These are phyloP conservation scores for Zasmidium citrigriseum DNA, from an alignment of 2,329 filamentous ascomycete genomes.

Conservation along the genomic window DNA sequence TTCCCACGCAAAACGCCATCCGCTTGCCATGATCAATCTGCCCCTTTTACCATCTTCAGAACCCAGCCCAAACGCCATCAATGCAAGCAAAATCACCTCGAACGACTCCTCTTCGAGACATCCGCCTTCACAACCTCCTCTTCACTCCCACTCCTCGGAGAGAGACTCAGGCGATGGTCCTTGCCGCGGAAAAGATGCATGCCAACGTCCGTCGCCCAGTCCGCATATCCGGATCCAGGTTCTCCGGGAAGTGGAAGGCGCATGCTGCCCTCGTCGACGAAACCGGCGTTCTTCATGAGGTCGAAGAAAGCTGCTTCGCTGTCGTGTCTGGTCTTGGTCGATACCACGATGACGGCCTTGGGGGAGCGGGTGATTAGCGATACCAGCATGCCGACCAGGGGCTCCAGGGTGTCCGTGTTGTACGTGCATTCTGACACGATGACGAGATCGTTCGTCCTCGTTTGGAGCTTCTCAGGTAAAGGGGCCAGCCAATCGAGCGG, in stretches of 20 bases:
- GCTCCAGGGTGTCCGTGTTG: constrained; percentile 66
- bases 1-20: too few species aligned
- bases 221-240: constrained; percentile 38
- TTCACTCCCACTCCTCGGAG: constrained; percentile 31
- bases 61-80: too few species aligned
- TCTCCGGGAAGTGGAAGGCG: constrained; percentile 34
- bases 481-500: constrained; percentile 65
- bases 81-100: constrained; percentile 10
- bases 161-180: constrained; percentile 32
- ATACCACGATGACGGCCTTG: constrained; percentile 56
- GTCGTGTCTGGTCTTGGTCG: constrained; percentile 67
- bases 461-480: constrained; percentile 41
- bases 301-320: constrained; percentile 68
- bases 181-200: constrained; percentile 37
- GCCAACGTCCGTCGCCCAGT: constrained; percentile 37
- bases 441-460: constrained; percentile 58
- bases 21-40: too few species aligned
- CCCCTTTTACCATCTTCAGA: too few species aligned
- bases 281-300: constrained; percentile 48
- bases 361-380: constrained; percentile 52
- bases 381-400: constrained; percentile 60
- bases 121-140: constrained; percentile 26
- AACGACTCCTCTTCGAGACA: constrained; percentile 16
- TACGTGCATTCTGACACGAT: constrained; percentile 73
- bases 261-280: constrained; percentile 32